phyloP scores from a whole-genome alignment of 768 basidiomycete species.

The Amanita molliuscula region DNA sequence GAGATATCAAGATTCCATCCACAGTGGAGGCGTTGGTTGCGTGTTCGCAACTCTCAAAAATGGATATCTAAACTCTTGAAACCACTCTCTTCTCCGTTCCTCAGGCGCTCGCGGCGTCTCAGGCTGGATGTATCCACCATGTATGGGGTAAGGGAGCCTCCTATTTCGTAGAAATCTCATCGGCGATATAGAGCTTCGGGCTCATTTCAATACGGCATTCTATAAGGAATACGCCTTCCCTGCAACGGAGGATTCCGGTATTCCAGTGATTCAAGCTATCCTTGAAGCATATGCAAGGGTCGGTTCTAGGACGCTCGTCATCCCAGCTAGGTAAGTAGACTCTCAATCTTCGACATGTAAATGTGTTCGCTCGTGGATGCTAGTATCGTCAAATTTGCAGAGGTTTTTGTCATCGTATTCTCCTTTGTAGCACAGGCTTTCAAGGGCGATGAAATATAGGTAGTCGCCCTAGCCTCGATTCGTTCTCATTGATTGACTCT shows the following conservation, averaged over 20 bases:
- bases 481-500: constrained; percentile 34
- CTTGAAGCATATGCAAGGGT: background rate
- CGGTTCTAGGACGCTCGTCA: background rate
- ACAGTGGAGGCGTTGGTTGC: constrained; percentile 43
- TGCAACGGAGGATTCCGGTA: background rate
- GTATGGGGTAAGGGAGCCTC: constrained; percentile 32
- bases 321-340: background rate
- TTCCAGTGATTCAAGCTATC: background rate
- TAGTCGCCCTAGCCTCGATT: constrained; percentile 29
- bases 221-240: background rate
- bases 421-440: background rate
- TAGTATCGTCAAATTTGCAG: background rate
- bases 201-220: background rate
- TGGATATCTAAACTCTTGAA: constrained; percentile 42
- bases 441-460: constrained; percentile 14
- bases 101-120: constrained; percentile 45
- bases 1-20: constrained; percentile 47
- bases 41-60: constrained; percentile 30
- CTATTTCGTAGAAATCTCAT: background rate
- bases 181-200: background rate
- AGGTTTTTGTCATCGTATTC: background rate
- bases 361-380: background rate
- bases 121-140: constrained; percentile 44
- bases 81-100: constrained; percentile 44
- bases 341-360: background rate